These are phyloP conservation scores for Hippophae gyantsensis DNA, from an alignment of 306 rosid species.

Conservation along the genomic window DNA sequence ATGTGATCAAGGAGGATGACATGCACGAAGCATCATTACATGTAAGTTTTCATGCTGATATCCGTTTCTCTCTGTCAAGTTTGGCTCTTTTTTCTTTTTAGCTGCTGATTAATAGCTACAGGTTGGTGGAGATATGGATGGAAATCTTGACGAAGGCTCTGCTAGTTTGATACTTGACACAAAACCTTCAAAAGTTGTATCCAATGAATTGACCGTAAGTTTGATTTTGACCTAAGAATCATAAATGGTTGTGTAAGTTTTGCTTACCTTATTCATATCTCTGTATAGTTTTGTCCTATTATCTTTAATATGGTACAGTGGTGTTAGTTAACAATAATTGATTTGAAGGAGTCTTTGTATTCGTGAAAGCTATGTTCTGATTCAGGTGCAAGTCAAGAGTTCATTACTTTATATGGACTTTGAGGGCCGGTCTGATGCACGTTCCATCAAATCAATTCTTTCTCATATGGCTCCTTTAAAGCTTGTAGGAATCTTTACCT, in stretches of 20 bases:
- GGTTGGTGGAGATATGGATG: slow-evolving; percentile 76
- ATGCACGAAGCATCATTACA: slow-evolving; percentile 57
- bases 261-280: background rate
- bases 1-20: slow-evolving; percentile 89
- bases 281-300: background rate
- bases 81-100: background rate
- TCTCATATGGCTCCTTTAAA: slow-evolving; percentile 94
- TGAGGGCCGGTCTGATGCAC: slow-evolving; percentile 93
- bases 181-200: slow-evolving; percentile 87
- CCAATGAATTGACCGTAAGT: slow-evolving; percentile 80
- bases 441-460: slow-evolving; percentile 85
- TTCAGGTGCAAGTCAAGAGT: slow-evolving; percentile 82
- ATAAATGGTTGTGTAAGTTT: background rate
- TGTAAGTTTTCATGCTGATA: slow-evolving; percentile 34
- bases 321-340: background rate
- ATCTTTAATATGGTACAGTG: too few relatives aligned
- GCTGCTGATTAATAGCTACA: slow-evolving; percentile 24
- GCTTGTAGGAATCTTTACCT: slow-evolving; percentile 45
- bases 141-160: slow-evolving; percentile 76
- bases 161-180: slow-evolving; percentile 76
- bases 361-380: slow-evolving; percentile 7
- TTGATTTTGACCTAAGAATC: slow-evolving; percentile 15
- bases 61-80: slow-evolving; percentile 3
- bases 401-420: slow-evolving; percentile 80
- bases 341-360: background rate